Conservation (phyloP, 768 basidiomycete genomes). For the Termitomyces sp. region DNA sequence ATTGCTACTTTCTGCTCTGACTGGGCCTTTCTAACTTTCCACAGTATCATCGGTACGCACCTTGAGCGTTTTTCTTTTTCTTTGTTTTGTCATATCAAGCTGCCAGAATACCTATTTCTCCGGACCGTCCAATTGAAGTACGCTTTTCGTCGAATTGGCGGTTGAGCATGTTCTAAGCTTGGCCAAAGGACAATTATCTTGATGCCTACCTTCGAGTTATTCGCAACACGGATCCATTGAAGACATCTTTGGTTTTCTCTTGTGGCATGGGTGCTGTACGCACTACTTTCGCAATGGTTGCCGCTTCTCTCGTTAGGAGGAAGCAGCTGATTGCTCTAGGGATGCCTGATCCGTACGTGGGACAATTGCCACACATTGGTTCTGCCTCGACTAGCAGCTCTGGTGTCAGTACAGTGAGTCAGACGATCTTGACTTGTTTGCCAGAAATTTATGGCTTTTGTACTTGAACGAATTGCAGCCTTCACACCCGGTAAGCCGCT, state of each 20-base stretch:
- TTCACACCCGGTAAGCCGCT: slow-evolving; percentile 16
- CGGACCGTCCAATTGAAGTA: slow-evolving; percentile 87
- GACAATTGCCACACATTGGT: slow-evolving; percentile 23
- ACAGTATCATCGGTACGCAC: slow-evolving; percentile 67
- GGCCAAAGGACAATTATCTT: slow-evolving; percentile 79
- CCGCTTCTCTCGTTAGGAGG: slow-evolving; percentile 79
- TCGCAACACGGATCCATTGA: slow-evolving; percentile 68
- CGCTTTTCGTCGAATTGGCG: neutral
- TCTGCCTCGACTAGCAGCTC: slow-evolving; percentile 23
- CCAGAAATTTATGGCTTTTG: neutral
- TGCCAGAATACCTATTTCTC: slow-evolving; percentile 86
- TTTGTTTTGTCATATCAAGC: neutral
- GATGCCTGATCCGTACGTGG: slow-evolving; percentile 71
- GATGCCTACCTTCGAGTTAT: slow-evolving; percentile 89
- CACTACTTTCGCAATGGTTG: slow-evolving; percentile 97
- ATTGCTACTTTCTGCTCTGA: neutral
- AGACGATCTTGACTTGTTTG: neutral
- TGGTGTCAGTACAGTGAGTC: slow-evolving; percentile 45
- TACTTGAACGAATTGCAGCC: slow-evolving; percentile 11
- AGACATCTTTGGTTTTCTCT: slow-evolving; percentile 84
- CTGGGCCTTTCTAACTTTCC: slow-evolving; percentile 8
- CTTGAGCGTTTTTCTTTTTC: neutral
- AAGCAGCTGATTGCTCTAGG: slow-evolving; percentile 66
- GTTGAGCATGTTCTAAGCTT: neutral
- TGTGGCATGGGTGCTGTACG: slow-evolving; percentile 97